A percentile compares a stretch with the other conserved stretches of the same genome.
phyloP scores from a whole-genome alignment of 306 rosid genomes.

The Cucumis sativus region Cucumber_9930_V3 NC_026661.2:18983001-18983500 shows the following conservation, averaged over 20 bases:
- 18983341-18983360: neutral
- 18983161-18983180: conserved; percentile 59
- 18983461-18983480: neutral
- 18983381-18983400: neutral
- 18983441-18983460: neutral
- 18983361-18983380: neutral
- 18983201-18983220: neutral
- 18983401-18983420: neutral
- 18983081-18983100: conserved; percentile 68
- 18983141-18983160: conserved; percentile 33
- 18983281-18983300: neutral
- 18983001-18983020: conserved; percentile 75
- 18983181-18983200: conserved; percentile 13
- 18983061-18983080: conserved; percentile 36
- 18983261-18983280: conserved; percentile 3
- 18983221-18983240: neutral
- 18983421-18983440: neutral
- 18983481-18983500: neutral
- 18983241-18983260: neutral
- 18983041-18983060: conserved; percentile 47
- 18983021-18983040: conserved; percentile 56
- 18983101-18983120: conserved; percentile 79
- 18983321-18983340: neutral
- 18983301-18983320: neutral
- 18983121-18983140: conserved; percentile 61